phyloP scores from a whole-genome alignment of 805 yeast genomes.

The Kuraishia piskuri region DNA sequence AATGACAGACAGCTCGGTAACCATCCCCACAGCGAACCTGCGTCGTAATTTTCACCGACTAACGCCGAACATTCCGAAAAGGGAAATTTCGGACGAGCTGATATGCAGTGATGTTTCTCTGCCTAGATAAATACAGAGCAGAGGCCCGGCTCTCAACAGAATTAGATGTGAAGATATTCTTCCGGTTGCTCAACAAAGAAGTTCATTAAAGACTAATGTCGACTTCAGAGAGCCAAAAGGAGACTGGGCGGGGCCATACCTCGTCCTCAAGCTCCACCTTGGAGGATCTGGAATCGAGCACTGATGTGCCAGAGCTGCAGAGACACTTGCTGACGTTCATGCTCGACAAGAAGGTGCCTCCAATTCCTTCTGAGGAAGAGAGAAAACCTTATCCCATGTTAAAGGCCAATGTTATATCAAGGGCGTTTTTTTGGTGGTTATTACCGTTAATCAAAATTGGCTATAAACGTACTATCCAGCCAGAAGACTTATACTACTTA shows the following conservation, averaged over 20 bases:
- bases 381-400: constrained; percentile 35
- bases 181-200: not conserved
- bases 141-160: not conserved
- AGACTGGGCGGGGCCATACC: not conserved
- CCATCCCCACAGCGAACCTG: not conserved
- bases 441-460: constrained; percentile 56
- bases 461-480: constrained; percentile 60
- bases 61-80: not conserved
- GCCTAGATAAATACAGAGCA: not conserved
- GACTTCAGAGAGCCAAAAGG: not conserved
- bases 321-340: constrained; percentile 5
- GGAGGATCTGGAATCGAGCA: not conserved
- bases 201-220: not conserved
- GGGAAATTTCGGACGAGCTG: not conserved
- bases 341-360: constrained; percentile 33
- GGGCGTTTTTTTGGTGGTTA: constrained; percentile 58
- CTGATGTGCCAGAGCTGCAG: constrained; percentile 2
- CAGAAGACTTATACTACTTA: constrained; percentile 50
- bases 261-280: not conserved
- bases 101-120: not conserved
- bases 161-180: not conserved
- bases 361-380: constrained; percentile 43
- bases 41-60: not conserved
- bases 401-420: constrained; percentile 29
- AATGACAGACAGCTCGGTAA: not conserved